phyloP scores from a whole-genome alignment of 2,329 filamentous ascomycete genomes.

The Colletotrichum paranaense region DNA sequence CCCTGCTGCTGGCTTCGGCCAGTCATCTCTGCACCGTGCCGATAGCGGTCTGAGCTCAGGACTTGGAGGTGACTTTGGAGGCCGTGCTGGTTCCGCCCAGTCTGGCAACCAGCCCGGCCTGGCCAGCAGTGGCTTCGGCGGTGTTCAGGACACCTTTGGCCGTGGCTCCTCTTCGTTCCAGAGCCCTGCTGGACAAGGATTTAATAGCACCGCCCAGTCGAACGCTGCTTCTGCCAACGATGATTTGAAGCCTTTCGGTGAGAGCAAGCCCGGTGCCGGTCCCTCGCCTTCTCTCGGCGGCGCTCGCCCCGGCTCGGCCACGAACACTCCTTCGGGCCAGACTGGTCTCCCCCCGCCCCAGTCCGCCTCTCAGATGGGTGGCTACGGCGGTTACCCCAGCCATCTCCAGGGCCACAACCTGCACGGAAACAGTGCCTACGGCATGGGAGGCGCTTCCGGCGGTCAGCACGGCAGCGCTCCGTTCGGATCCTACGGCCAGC shows the following conservation, averaged over 20 bases:
- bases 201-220: conserved; percentile 62
- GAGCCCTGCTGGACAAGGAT: conserved; percentile 65
- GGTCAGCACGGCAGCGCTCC: conserved; percentile 64
- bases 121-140: conserved; percentile 62
- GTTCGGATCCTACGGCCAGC: conserved; percentile 64
- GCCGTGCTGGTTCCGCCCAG: conserved; percentile 62
- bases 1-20: conserved; percentile 64
- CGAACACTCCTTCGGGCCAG: conserved; percentile 62
- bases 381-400: conserved; percentile 66
- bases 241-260: conserved; percentile 70
- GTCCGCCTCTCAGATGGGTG: conserved; percentile 65
- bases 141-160: conserved; percentile 65
- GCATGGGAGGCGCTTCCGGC: conserved; percentile 62
- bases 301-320: conserved; percentile 68
- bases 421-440: conserved; percentile 66
- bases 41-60: conserved; percentile 62
- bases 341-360: conserved; percentile 66
- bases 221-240: conserved; percentile 56
- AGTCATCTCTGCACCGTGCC: conserved; percentile 63
- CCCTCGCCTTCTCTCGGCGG: conserved; percentile 68
- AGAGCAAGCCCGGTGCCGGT: conserved; percentile 64
- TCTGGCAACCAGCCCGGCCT: conserved; percentile 62
- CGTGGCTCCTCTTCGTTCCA: conserved; percentile 66
- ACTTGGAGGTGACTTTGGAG: conserved; percentile 64
- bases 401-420: conserved; percentile 65